phyloP scores from a whole-genome alignment of 495 filamentous ascomycete species.

The Hyaloscypha finlandica region DNA sequence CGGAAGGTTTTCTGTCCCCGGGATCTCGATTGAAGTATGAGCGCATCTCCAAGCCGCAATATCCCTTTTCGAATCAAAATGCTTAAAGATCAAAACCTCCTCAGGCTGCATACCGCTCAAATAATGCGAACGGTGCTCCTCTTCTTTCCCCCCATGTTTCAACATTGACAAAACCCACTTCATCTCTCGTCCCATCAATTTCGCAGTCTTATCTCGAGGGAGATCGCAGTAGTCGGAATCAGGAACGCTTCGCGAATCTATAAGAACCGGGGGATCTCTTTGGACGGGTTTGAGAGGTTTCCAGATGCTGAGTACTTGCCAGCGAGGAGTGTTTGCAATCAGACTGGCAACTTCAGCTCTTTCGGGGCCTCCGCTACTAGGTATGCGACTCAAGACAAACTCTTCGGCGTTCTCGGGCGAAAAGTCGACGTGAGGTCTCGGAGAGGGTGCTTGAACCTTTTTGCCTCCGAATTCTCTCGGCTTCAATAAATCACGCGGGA shows the following conservation, averaged over 20 bases:
- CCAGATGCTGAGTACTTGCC: slow-evolving; percentile 3
- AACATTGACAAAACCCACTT: too few species aligned
- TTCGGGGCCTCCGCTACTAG: not conserved
- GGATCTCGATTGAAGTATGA: slow-evolving; percentile 1
- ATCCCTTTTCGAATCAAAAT: slow-evolving; percentile 7
- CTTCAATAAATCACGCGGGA: not conserved
- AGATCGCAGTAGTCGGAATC: not conserved
- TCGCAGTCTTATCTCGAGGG: not conserved
- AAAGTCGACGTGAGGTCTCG: slow-evolving; percentile 4
- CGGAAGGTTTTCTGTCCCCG: slow-evolving; percentile 1
- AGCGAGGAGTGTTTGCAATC: not conserved
- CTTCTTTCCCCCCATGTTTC: not conserved
- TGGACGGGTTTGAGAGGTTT: not conserved
- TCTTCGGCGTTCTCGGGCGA: not conserved
- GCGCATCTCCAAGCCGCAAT: slow-evolving; percentile 5
- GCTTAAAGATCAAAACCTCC: not conserved
- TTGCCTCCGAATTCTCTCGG: not conserved
- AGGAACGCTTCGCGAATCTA: not conserved
- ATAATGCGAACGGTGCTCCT: not conserved
- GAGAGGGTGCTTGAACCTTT: not conserved
- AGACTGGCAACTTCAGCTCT: too few species aligned
- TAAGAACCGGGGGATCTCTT: slow-evolving; percentile 1
- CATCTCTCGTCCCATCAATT: not conserved
- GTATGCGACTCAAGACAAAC: not conserved
- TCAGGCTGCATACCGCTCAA: slow-evolving; percentile 5